These are phyloP conservation scores for Forsythia viridissima DNA, from an alignment of 257 asterid genomes.

Conservation along the genomic window DNA sequence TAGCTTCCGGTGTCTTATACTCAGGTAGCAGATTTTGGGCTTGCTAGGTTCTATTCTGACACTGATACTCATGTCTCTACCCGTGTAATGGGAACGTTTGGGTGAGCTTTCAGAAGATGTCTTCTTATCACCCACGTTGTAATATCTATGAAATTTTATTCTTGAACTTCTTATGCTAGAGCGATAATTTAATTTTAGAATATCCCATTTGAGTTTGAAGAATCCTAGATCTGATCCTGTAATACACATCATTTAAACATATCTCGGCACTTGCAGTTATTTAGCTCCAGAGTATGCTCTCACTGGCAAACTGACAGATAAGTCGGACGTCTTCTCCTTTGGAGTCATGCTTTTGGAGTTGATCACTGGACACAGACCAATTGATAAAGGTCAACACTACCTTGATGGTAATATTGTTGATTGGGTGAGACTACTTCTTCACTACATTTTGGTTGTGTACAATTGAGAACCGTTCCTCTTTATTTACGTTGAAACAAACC, in stretches of 20 bases:
- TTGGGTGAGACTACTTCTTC: slow-evolving; percentile 58
- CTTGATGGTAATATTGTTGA: slow-evolving; percentile 87
- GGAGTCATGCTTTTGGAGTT: slow-evolving; percentile 90
- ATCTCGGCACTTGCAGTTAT: slow-evolving; percentile 51
- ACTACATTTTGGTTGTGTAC: background rate
- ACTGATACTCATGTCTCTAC: slow-evolving; percentile 91
- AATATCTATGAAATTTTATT: background rate
- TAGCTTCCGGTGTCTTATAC: slow-evolving; percentile 20
- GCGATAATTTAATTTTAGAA: slow-evolving; percentile 3
- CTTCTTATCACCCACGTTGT: slow-evolving; percentile 11
- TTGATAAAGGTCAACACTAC: slow-evolving; percentile 76
- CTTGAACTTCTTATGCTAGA: background rate
- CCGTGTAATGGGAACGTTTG: slow-evolving; percentile 95
- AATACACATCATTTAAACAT: background rate
- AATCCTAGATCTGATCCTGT: background rate
- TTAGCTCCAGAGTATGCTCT: slow-evolving; percentile 97
- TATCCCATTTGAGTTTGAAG: background rate
- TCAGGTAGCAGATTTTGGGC: slow-evolving; percentile 98
- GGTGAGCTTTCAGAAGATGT: slow-evolving; percentile 46
- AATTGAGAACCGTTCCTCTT: background rate
- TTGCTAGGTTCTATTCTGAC: slow-evolving; percentile 80
- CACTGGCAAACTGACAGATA: slow-evolving; percentile 82
- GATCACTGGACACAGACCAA: slow-evolving; percentile 87
- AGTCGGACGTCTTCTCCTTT: slow-evolving; percentile 86
- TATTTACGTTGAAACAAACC: background rate